Percentiles rank a stretch among this genome's conserved stretches.
Evolutionary conservation across 768 basidiomycete genomes (phyloP).

Genomic region (Psilocybe azurescens): DNA sequence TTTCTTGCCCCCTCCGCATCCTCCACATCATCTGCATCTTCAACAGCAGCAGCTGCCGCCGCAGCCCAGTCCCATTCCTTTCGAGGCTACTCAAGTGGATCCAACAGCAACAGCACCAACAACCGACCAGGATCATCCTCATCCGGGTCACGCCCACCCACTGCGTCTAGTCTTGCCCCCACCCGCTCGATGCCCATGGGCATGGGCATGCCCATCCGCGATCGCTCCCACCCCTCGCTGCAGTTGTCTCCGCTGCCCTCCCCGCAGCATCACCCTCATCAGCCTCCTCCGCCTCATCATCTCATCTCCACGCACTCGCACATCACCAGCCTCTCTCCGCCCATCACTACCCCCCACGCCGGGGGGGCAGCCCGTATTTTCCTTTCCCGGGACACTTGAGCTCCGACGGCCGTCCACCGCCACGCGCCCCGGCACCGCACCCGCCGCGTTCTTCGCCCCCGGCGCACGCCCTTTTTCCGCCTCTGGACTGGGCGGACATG

Average conservation of each 20-base stretch:
- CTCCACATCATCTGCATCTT: slow-evolving; percentile 17
- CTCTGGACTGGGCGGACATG: slow-evolving; percentile 48
- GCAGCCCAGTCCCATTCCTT: slow-evolving; percentile 66
- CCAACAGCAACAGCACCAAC: neutral
- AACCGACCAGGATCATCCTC: neutral
- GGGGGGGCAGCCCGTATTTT: slow-evolving; percentile 55
- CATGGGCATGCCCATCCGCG: slow-evolving; percentile 62
- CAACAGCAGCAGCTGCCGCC: slow-evolving; percentile 38
- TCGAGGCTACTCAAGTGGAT: slow-evolving; percentile 38
- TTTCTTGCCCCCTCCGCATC: slow-evolving; percentile 56
- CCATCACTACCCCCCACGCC: slow-evolving; percentile 38
- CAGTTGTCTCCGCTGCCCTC: slow-evolving; percentile 79
- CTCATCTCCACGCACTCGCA: slow-evolving; percentile 30
- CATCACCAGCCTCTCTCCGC: slow-evolving; percentile 30
- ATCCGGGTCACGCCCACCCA: neutral
- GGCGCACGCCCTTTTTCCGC: slow-evolving; percentile 52
- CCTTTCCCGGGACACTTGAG: slow-evolving; percentile 56
- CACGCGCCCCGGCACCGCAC: slow-evolving; percentile 73
- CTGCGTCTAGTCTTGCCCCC: slow-evolving; percentile 37
- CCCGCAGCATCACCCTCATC: slow-evolving; percentile 55
- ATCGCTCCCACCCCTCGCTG: slow-evolving; percentile 75
- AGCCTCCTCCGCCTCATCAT: slow-evolving; percentile 52
- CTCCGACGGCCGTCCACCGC: slow-evolving; percentile 64
- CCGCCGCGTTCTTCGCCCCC: slow-evolving; percentile 65
- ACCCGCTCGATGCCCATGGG: slow-evolving; percentile 70